These are phyloP conservation scores for Talaromyces proteolyticus DNA, from an alignment of 495 filamentous ascomycete species.

Conservation along the genomic window DNA sequence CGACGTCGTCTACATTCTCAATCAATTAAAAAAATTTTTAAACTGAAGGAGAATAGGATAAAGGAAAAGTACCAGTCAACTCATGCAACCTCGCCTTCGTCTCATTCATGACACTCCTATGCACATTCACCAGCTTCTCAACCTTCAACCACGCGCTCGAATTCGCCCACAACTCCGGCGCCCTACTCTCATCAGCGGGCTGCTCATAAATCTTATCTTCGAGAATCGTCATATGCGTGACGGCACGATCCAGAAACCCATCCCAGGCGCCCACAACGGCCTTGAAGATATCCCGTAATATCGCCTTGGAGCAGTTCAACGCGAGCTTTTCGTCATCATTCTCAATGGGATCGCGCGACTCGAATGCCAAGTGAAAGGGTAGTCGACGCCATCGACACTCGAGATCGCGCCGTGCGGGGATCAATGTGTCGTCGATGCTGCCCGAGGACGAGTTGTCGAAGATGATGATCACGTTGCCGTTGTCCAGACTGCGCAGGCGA, in stretches of 20 bases:
- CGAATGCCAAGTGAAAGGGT: slow-evolving; percentile 38
- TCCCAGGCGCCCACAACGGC: slow-evolving; percentile 39
- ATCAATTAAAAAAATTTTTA: background rate
- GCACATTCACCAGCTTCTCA: slow-evolving; percentile 46
- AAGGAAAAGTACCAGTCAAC: slow-evolving; percentile 11
- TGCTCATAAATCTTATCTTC: slow-evolving; percentile 54
- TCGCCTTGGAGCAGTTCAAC: slow-evolving; percentile 43
- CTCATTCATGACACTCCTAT: slow-evolving; percentile 41
- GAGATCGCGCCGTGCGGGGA: slow-evolving; percentile 41
- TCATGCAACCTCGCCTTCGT: slow-evolving; percentile 28
- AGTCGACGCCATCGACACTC: slow-evolving; percentile 47
- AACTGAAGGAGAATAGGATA: background rate
- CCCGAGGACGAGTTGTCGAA: slow-evolving; percentile 43
- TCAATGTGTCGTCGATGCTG: slow-evolving; percentile 40
- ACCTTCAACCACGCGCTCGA: slow-evolving; percentile 45
- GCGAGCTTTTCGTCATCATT: slow-evolving; percentile 20
- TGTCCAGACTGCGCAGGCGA: slow-evolving; percentile 33
- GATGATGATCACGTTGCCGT: slow-evolving; percentile 48
- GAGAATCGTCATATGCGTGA: slow-evolving; percentile 41
- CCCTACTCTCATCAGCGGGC: slow-evolving; percentile 48
- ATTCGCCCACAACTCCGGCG: slow-evolving; percentile 50
- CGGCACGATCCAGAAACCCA: slow-evolving; percentile 30
- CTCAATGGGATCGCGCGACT: slow-evolving; percentile 18
- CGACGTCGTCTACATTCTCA: slow-evolving; percentile 10
- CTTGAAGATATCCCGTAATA: slow-evolving; percentile 47